Evolutionary conservation across 169 alveolate species (phyloP).

Genomic region (Amoebophrya sp.): DNA sequence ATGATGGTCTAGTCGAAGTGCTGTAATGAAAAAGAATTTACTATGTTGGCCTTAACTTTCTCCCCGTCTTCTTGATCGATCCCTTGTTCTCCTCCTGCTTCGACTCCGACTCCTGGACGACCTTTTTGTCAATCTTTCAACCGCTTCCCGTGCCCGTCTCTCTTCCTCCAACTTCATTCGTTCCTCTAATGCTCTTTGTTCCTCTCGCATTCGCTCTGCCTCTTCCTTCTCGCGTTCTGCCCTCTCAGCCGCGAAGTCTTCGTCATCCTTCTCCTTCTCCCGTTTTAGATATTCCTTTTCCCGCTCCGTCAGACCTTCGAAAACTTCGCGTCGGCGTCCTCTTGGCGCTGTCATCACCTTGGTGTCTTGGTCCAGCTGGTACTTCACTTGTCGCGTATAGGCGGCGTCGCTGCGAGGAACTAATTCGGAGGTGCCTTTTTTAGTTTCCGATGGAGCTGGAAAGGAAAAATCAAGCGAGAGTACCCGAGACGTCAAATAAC

Average conservation of each 20-base stretch:
- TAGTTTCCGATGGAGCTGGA: neutral
- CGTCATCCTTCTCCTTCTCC: neutral
- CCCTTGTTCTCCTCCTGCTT: neutral
- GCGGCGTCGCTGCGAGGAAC: neutral
- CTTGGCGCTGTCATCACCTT: neutral
- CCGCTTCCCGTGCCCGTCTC: neutral
- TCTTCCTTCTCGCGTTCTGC: neutral
- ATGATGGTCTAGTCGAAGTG: too few species aligned
- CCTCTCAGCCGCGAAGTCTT: neutral
- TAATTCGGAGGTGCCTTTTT: neutral
- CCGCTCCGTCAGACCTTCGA: neutral
- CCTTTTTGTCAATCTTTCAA: neutral
- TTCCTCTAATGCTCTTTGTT: neutral
- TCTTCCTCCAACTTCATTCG: neutral
- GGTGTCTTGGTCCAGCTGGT: neutral
- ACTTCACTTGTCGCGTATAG: neutral
- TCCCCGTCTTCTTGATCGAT: neutral
- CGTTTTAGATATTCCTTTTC: neutral
- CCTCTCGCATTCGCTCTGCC: neutral
- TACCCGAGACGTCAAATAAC: too few species aligned
- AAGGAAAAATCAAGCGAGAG: too few species aligned
- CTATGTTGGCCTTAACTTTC: neutral
- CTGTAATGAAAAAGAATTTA: too few species aligned
- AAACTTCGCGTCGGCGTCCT: neutral
- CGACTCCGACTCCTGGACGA: neutral